Evolutionary conservation across 1,284 basidiomycete species (phyloP), one percentile per base, ranked within the genome.

Genomic region (Fomitopsis palustris): DNA sequence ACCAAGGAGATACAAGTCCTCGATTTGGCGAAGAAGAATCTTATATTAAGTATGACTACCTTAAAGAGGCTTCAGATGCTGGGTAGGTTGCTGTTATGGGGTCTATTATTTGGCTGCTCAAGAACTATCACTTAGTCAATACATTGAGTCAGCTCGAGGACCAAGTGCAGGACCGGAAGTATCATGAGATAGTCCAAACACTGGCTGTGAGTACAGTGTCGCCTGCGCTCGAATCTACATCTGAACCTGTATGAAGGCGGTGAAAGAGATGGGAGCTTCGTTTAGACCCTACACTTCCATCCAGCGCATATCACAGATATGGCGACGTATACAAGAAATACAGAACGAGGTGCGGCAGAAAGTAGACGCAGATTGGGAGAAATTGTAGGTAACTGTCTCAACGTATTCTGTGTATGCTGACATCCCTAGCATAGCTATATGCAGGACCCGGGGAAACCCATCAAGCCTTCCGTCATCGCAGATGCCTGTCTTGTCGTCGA

Each of bases 1-100:
- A 99, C 97, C 5, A 90, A 93, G 65, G 97, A 99, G 72, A 98
- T 99, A 58, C 95, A 98, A 71, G 86, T 91, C 6, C 81, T 99
- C 35, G 97, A 99, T 72, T 79, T 92, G 35, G 96, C 95, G 33
- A 99, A 99, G 81, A 90, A 88, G 75, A 98, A 99, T 70, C 81
- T 96, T 51, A 89, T 91, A 25, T 77, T 85, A 25, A 94, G 92
- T 67, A 95, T 99, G 85, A 96, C 93, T 4, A 91, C 88, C 2
- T 76, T 98, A 63, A 96, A 95, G 74, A 78, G 95, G 47, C 81
- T 98, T 67, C 94, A 95, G 71, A 97, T 97, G 93, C 81, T 99
- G 19, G 92, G 95, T 96, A 67, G 42, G 84, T 75, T 4, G 37
- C 35, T n/a, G 47, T 45, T 51, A 2, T 51, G 53, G 17, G 7